Evolutionary conservation across 2,329 filamentous ascomycete species (phyloP).

Genomic region (Arthrinium puccinioides): DNA sequence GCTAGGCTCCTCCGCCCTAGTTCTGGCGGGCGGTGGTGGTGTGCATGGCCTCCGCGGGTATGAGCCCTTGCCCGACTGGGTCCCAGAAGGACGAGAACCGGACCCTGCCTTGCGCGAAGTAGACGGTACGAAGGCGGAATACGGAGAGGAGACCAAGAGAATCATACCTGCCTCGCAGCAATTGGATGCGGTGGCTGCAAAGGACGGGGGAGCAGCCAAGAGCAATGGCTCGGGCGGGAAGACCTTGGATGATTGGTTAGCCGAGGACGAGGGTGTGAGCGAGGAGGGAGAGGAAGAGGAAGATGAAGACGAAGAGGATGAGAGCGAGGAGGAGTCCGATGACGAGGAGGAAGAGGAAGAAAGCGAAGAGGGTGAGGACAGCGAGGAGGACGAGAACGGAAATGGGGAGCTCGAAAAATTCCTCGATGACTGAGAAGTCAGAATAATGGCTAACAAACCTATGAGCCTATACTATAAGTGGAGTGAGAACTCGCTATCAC

Average conservation of each 20-base stretch:
- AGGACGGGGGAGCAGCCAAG: conserved; percentile 32
- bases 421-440: conserved; percentile 1
- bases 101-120: conserved; percentile 57
- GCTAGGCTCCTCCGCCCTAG: conserved; percentile 78
- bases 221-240: conserved; percentile 48
- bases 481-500: too few species aligned
- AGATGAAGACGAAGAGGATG: conserved; percentile 4
- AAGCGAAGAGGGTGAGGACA: conserved; percentile 3
- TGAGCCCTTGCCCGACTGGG: conserved; percentile 76
- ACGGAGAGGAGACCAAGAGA: conserved; percentile 31
- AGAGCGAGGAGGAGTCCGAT: conserved; percentile 4
- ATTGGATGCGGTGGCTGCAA: conserved; percentile 49
- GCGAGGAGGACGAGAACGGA: conserved; percentile 4
- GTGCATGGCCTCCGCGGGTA: conserved; percentile 73
- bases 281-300: conserved; percentile 43
- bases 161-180: conserved; percentile 52
- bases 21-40: conserved; percentile 70
- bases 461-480: too few species aligned
- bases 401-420: conserved; percentile 1
- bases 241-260: conserved; percentile 89
- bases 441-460: too few species aligned
- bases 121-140: conserved; percentile 22
- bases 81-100: conserved; percentile 71
- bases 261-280: conserved; percentile 58
- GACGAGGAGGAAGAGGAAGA: conserved; percentile 6